These are phyloP conservation scores for Cordyceps javanica DNA, from an alignment of 2,329 filamentous ascomycete species.

Conservation along the genomic window DNA sequence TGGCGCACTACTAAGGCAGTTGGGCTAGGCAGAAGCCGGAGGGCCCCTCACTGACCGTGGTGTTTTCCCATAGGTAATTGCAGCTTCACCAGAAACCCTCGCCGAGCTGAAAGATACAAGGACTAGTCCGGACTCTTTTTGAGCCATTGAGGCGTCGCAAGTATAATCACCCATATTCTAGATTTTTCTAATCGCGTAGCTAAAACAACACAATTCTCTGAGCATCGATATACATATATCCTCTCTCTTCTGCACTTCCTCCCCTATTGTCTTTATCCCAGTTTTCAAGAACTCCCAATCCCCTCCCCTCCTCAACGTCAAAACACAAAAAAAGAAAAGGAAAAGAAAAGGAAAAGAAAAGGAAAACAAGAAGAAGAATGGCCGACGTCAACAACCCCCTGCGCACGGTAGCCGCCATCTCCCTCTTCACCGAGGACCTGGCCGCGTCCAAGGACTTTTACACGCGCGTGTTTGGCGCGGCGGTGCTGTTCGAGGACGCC, in stretches of 20 bases:
- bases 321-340: too few relatives aligned
- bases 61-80: too few relatives aligned
- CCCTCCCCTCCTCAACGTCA: too few relatives aligned
- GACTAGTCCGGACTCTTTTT: not conserved
- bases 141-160: not conserved
- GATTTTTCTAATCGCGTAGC: not conserved
- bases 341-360: too few relatives aligned
- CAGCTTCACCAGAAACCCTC: not conserved
- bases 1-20: not conserved
- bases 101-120: not conserved
- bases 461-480: constrained; percentile 13
- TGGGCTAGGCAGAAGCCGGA: constrained; percentile 1
- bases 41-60: too few relatives aligned
- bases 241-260: too few relatives aligned
- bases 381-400: not conserved
- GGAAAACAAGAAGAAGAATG: too few relatives aligned
- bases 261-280: too few relatives aligned
- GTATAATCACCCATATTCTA: not conserved
- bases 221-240: too few relatives aligned
- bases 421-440: constrained; percentile 14
- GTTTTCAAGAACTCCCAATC: too few relatives aligned
- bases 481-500: constrained; percentile 12
- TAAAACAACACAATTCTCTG: too few relatives aligned
- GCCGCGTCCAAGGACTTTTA: constrained; percentile 2
- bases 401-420: constrained; percentile 14